Evolutionary conservation across 2,329 filamentous ascomycete genomes (phyloP).

Genomic region (Nigrospora osmanthi): DNA sequence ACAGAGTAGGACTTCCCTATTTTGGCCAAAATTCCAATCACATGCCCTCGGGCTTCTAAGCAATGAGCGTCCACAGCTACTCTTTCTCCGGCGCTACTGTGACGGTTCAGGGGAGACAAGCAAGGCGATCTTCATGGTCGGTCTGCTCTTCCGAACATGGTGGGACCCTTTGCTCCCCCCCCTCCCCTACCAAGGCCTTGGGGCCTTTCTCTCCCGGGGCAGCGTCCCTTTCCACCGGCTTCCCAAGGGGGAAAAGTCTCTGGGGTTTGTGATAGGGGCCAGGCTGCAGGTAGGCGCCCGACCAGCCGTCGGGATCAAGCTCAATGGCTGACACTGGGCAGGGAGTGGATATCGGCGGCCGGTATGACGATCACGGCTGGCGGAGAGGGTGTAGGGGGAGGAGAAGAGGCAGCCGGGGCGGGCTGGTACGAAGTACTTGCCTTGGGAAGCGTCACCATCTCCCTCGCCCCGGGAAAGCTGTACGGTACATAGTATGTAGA

Average conservation of each 20-base stretch:
- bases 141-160: background rate
- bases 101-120: background rate
- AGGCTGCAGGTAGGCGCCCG: background rate
- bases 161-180: constrained; percentile 1
- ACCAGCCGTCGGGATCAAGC: background rate
- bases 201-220: too few relatives aligned
- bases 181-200: too few relatives aligned
- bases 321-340: background rate
- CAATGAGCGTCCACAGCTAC: background rate
- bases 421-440: too few relatives aligned
- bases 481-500: too few relatives aligned
- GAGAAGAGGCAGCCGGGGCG: too few relatives aligned
- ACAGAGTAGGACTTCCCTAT: background rate
- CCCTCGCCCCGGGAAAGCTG: too few relatives aligned
- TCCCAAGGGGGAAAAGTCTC: background rate
- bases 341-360: background rate
- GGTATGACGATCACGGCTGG: too few relatives aligned
- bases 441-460: too few relatives aligned
- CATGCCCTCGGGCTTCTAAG: background rate
- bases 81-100: background rate
- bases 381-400: too few relatives aligned
- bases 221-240: background rate
- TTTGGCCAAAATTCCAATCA: background rate
- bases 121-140: too few relatives aligned
- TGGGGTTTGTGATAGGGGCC: too few relatives aligned